These are phyloP conservation scores for Populus simonii DNA, from an alignment of 345 rosid genomes.

Conservation along the genomic window DNA sequence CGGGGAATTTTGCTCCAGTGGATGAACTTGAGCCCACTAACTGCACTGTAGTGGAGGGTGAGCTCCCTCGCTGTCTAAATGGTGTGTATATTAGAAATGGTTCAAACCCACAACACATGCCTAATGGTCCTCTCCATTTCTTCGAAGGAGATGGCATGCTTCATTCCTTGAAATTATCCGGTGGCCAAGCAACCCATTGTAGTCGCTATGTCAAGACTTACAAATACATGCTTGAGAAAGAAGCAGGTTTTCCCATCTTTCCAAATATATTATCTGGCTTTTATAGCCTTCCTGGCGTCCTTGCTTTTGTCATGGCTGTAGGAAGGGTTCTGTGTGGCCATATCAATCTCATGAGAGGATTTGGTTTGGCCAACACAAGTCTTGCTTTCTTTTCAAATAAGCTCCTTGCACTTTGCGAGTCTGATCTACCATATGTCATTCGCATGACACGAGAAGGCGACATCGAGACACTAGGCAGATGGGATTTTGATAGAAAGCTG, in stretches of 20 bases:
- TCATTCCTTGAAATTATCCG: neutral
- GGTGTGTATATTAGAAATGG: conserved; percentile 16
- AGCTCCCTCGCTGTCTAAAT: conserved; percentile 6
- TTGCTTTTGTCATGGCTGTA: neutral
- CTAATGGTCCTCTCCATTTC: conserved; percentile 21
- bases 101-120: conserved; percentile 19
- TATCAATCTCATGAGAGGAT: conserved; percentile 4
- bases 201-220: conserved; percentile 24
- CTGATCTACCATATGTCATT: conserved; percentile 22
- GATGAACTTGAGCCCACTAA: neutral
- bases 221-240: conserved; percentile 21
- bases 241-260: conserved; percentile 14
- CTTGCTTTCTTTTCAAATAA: conserved; percentile 10
- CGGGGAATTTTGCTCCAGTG: neutral
- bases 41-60: conserved; percentile 16
- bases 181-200: neutral
- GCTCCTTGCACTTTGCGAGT: conserved; percentile 19
- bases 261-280: conserved; percentile 16
- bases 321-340: conserved; percentile 12
- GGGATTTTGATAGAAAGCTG: conserved; percentile 16
- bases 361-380: conserved; percentile 23
- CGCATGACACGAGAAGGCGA: conserved; percentile 12
- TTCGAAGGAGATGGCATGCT: conserved; percentile 21
- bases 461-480: conserved; percentile 13
- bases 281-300: neutral